Percentiles rank a stretch among this genome's conserved stretches.
phyloP scores from a whole-genome alignment of 148 eudicot species.

The Cornus controversa region DNA sequence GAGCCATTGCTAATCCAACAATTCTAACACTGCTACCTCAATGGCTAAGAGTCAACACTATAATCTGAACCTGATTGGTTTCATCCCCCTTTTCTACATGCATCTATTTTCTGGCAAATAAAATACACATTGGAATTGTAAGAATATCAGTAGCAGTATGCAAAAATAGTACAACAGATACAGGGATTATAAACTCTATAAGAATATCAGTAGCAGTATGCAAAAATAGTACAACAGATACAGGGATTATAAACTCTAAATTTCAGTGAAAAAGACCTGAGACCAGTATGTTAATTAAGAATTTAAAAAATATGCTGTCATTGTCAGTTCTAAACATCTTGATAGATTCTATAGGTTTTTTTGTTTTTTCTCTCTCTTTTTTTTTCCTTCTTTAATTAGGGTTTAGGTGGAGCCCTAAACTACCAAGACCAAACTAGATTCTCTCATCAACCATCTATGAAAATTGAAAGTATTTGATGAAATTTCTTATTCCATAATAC shows the following conservation, averaged over 20 bases:
- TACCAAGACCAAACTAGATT: conserved; percentile 17
- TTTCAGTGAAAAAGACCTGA: background rate
- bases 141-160: background rate
- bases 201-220: background rate
- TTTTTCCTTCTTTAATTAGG: no score
- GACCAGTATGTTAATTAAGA: conserved; percentile 14
- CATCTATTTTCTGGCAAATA: conserved; percentile 4
- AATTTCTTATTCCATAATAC: background rate
- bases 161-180: background rate
- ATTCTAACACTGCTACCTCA: background rate
- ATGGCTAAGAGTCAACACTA: background rate
- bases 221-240: background rate
- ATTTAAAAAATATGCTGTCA: background rate
- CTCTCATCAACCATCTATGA: conserved; percentile 22
- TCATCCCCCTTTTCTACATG: background rate
- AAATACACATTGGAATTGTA: conserved; percentile 4
- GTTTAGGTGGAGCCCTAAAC: conserved; percentile 8
- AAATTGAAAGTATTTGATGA: conserved; percentile 3
- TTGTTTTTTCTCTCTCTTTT: no score
- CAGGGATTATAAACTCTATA: background rate
- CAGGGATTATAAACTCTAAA: background rate
- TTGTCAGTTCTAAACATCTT: background rate
- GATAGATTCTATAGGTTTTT: background rate
- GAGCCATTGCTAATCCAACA: conserved; percentile 29
- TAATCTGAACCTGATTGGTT: background rate